These are phyloP conservation scores for Blastobotrys chiropterorum DNA, from an alignment of 805 yeast species.

Conservation along the genomic window DNA sequence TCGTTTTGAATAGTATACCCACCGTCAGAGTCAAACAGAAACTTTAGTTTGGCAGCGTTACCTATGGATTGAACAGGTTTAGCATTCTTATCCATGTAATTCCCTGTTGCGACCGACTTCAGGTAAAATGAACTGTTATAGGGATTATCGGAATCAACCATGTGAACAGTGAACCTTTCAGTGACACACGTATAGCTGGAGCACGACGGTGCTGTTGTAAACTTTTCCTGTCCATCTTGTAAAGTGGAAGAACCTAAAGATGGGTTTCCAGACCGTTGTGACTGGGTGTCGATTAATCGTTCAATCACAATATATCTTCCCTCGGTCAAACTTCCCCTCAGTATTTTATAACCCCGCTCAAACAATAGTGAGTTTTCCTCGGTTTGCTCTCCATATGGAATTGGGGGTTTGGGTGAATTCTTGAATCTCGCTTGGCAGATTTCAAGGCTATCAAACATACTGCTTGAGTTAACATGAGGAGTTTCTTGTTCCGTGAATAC, in stretches of 20 bases:
- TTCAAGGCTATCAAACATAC: conserved; percentile 6
- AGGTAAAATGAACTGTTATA: neutral
- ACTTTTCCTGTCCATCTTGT: neutral
- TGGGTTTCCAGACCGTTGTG: neutral
- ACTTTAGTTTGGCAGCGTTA: neutral
- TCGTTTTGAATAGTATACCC: neutral
- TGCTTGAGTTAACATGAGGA: conserved; percentile 5
- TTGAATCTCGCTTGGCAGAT: conserved; percentile 8
- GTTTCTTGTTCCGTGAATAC: conserved; percentile 10
- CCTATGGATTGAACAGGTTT: neutral
- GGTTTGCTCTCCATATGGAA: conserved; percentile 20
- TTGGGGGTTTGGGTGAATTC: conserved; percentile 12
- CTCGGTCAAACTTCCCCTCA: conserved; percentile 22
- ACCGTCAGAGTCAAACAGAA: neutral
- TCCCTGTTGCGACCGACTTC: neutral
- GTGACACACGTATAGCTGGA: neutral
- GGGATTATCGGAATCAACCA: neutral
- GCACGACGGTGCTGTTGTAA: neutral
- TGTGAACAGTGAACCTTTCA: neutral
- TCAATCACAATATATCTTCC: conserved; percentile 19
- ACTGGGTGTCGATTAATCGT: neutral
- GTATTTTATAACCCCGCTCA: conserved; percentile 17
- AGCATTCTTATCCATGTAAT: neutral
- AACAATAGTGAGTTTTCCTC: conserved; percentile 11
- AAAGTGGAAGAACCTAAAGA: no score